phyloP scores from a whole-genome alignment of 2,329 filamentous ascomycete genomes.

The Cadophora sp. region DNA sequence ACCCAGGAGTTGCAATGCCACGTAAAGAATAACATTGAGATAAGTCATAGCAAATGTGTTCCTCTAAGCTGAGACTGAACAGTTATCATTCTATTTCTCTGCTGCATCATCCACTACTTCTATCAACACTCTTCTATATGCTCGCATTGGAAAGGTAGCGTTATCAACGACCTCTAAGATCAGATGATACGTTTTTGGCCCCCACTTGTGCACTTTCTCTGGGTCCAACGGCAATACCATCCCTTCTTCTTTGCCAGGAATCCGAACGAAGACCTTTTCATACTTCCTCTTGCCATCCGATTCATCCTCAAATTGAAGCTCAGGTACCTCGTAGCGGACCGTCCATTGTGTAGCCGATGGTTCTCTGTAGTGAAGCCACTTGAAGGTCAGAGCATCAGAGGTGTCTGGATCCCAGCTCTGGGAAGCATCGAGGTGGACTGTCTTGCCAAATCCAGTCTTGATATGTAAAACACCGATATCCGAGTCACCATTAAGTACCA shows the following conservation, averaged over 20 bases:
- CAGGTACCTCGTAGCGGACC: slow-evolving; percentile 48
- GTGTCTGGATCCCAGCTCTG: background rate
- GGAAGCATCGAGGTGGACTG: background rate
- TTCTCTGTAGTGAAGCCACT: slow-evolving; percentile 57
- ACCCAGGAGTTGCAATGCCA: too few species aligned
- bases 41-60: too few species aligned
- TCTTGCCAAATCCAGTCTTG: background rate
- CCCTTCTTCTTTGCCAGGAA: slow-evolving; percentile 51
- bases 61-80: too few species aligned
- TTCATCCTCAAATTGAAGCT: slow-evolving; percentile 43
- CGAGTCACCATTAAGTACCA: slow-evolving; percentile 50
- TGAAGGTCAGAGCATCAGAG: slow-evolving; percentile 47
- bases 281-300: slow-evolving; percentile 35
- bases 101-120: slow-evolving; percentile 31
- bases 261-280: slow-evolving; percentile 45
- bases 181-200: slow-evolving; percentile 53
- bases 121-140: slow-evolving; percentile 53
- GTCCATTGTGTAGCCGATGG: slow-evolving; percentile 51
- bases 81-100: background rate
- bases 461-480: slow-evolving; percentile 25
- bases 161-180: slow-evolving; percentile 56
- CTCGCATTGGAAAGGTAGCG: slow-evolving; percentile 52
- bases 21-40: too few species aligned
- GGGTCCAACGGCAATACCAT: slow-evolving; percentile 45
- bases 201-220: slow-evolving; percentile 23